Base-by-base conservation (phyloP, 768 basidiomycete genomes). In the Boletus speciosus region DNA sequence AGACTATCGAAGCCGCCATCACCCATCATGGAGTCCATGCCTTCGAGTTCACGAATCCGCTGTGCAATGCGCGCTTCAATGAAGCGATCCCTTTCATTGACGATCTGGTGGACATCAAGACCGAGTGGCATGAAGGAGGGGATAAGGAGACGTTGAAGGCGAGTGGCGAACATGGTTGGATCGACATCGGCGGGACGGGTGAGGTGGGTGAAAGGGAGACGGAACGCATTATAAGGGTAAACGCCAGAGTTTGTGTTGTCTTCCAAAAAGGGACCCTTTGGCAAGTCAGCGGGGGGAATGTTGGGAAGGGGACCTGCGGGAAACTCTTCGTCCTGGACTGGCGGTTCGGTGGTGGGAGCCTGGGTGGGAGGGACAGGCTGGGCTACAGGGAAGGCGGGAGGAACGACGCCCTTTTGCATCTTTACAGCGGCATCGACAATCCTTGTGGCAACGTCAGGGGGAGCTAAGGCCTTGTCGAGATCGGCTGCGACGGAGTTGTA, bases 191-290 rank as follows among this genome's bases (percentile, higher is more conserved):
- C 59, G 25, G 79, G 75, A 37, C 88, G 84, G 56, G 86, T 85
- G 59, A 90, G 82, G 58, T 91, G 86, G 4, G 85, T 77, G 68
- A 95, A 88, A 12, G 94, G 94, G 62, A 93, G 83, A 29, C 81
- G 79, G 67, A 84, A 95, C 19, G 94, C 86, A 68, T 96, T 96
- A 76, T 94, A 95, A 3, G 94, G 94, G 63, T 95, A 93, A 55
- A 95, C 85, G 38, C 83, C 82, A 0, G 92, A 93, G 53, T 82
- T 77, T 49, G 81, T 74, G 66, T 95, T 83, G 66, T 89, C 88
- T 56, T 96, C 93, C 31, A 90, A 75, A 71, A 84, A 85, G 6
- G 84, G 82, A 0, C 84, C 87, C 58, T 87, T 87, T 25, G 90
- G 86, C 43, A 86, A 66, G 57, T 88, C 83, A 3, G 79, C 73